Evolutionary conservation across 371 early-diverging fungal genomes (phyloP).

Genomic region (Mucor racemosus): DNA sequence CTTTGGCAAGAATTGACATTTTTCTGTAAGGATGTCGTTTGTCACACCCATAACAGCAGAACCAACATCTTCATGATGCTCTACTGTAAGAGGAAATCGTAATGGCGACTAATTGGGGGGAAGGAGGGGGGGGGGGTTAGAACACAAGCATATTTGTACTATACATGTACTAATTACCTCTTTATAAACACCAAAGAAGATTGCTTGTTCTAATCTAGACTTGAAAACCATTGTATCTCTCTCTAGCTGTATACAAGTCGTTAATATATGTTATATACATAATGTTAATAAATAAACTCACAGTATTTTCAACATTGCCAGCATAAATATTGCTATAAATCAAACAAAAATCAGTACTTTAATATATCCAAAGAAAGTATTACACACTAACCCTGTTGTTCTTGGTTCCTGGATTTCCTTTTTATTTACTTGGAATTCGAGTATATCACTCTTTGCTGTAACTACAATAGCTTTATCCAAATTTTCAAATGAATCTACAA

Average conservation of each 20-base stretch:
- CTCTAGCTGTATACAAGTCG: slow-evolving; percentile 3
- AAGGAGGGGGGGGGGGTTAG: no score
- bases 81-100: slow-evolving; percentile 18
- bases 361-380: neutral
- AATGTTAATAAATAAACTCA: neutral
- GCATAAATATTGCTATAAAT: slow-evolving; percentile 20
- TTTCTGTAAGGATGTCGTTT: neutral
- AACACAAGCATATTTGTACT: no score
- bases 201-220: slow-evolving; percentile 20
- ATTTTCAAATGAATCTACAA: neutral
- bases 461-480: neutral
- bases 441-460: slow-evolving; percentile 7
- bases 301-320: slow-evolving; percentile 5
- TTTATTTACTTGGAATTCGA: slow-evolving; percentile 17
- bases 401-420: slow-evolving; percentile 1
- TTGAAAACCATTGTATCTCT: slow-evolving; percentile 17
- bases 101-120: neutral
- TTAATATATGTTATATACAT: neutral
- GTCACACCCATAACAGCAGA: neutral
- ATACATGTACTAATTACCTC: slow-evolving; percentile 7
- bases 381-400: slow-evolving; percentile 11
- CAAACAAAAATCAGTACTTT: neutral
- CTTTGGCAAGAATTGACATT: slow-evolving; percentile 10
- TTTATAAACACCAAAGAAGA: slow-evolving; percentile 20
- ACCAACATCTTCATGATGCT: slow-evolving; percentile 11